Evolutionary conservation across 2,329 filamentous ascomycete genomes (phyloP), one percentile per base, ranked within the genome.

Genomic region (Tolypocladium ovalisporum): DNA sequence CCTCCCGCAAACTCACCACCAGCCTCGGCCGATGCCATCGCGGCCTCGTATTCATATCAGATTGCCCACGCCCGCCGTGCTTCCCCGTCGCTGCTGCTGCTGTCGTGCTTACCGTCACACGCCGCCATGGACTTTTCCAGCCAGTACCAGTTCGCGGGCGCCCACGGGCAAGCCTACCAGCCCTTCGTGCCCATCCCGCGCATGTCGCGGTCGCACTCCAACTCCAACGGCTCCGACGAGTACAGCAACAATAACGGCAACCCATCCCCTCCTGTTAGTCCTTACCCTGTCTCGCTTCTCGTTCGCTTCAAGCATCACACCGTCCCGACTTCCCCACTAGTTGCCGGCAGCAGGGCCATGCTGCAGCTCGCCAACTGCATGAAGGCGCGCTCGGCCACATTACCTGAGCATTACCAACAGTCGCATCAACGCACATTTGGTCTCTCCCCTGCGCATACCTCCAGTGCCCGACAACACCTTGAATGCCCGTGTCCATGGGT

Each of bases 161-260:
- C 73, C 59, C 77, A 49, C 15, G 29, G 29, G 47, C 29, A 80
- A 71, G 72, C 77, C 54, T 82, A 79, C 70, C 78, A 77, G 64
- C 75, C 76, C 64, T 83, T 82, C 67, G 75, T 82, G 67, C 73
- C 75, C 61, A 76, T 83, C 56, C 72, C 76, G 57, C 79, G 79
- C 53, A 66, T 81, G 66, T 82, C 80, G 60, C 80, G 80, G 35
- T 40, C 37, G 37, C 37, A 40, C 37, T 80, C 79, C 57, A 76
- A 80, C 67, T 79, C 80, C 57, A 76, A 76, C 51, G 71, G 72
- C 34, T 81, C 80, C 40, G 79, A 82, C 57, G 80, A 83, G 56
- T 83, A 79, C 70, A 75, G 71, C 66, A 77, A 79, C 70, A 75
- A 71, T 66, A 77, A 34, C 29, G 29, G 72, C 58, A 78, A 52